Conservation (phyloP, 2,329 filamentous ascomycete genomes). For the Colletotrichum neosansevieriae region DNA sequence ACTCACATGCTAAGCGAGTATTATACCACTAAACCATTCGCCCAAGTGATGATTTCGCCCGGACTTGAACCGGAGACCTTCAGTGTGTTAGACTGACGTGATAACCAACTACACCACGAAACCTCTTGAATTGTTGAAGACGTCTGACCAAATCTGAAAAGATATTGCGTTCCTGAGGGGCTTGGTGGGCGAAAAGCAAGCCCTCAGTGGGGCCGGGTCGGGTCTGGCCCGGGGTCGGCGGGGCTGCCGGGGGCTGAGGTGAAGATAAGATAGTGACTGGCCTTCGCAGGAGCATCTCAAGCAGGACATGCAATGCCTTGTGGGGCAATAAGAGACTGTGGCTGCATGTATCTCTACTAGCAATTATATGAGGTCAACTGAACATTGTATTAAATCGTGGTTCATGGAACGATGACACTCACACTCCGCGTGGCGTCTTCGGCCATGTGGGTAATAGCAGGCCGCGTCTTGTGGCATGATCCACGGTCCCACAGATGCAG, state of each 20-base stretch:
- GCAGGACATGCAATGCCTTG: too few species aligned
- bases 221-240: not conserved
- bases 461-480: not conserved
- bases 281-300: too few species aligned
- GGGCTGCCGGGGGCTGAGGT: not conserved
- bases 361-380: too few species aligned
- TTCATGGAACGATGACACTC: too few species aligned
- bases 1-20: slow-evolving; percentile 40
- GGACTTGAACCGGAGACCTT: slow-evolving; percentile 41
- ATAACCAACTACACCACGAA: slow-evolving; percentile 58
- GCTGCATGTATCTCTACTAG: too few species aligned
- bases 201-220: slow-evolving; percentile 8
- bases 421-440: slow-evolving; percentile 4
- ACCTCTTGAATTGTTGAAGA: slow-evolving; percentile 14
- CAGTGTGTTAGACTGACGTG: slow-evolving; percentile 60
- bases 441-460: not conserved
- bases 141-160: fast-evolving
- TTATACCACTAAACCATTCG: slow-evolving; percentile 40
- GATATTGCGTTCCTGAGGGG: not conserved
- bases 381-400: not conserved
- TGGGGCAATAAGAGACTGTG: too few species aligned
- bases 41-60: slow-evolving; percentile 31
- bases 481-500: not conserved
- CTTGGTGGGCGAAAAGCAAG: slow-evolving; percentile 13
- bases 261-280: too few species aligned